Conservation (phyloP, 1,284 basidiomycete genomes). For the Tylopilus sp. region DNA sequence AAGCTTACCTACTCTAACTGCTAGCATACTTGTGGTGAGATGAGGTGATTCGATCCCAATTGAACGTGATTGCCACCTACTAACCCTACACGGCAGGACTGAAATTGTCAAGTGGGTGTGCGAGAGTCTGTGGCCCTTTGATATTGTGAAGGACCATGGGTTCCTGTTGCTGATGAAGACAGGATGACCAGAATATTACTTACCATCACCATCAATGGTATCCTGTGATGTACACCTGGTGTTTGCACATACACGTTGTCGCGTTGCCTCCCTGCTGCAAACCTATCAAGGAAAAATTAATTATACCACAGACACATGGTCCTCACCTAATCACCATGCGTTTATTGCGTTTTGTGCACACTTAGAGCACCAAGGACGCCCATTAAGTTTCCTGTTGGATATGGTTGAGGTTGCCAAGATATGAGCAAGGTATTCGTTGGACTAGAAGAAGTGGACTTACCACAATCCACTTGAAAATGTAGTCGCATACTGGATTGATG, state of each 20-base stretch:
- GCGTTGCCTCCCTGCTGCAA: too few species aligned
- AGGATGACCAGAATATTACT: not conserved
- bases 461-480: too few species aligned
- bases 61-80: too few species aligned
- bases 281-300: not conserved
- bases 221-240: not conserved
- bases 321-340: not conserved
- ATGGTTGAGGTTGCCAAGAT: constrained; percentile 1
- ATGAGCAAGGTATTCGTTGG: too few species aligned
- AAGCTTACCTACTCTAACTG: not conserved
- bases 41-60: not conserved
- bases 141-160: not conserved
- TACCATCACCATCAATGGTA: not conserved
- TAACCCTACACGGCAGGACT: not conserved
- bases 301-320: constrained; percentile 1
- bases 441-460: too few species aligned
- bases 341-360: constrained; percentile 1
- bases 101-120: not conserved
- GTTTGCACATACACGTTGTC: not conserved
- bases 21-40: not conserved
- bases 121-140: not conserved
- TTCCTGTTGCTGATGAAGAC: not conserved
- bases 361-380: not conserved
- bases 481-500: too few species aligned
- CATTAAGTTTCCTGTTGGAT: not conserved